phyloP scores from a whole-genome alignment of 2,329 filamentous ascomycete genomes.

The Phialophora expanda region DNA sequence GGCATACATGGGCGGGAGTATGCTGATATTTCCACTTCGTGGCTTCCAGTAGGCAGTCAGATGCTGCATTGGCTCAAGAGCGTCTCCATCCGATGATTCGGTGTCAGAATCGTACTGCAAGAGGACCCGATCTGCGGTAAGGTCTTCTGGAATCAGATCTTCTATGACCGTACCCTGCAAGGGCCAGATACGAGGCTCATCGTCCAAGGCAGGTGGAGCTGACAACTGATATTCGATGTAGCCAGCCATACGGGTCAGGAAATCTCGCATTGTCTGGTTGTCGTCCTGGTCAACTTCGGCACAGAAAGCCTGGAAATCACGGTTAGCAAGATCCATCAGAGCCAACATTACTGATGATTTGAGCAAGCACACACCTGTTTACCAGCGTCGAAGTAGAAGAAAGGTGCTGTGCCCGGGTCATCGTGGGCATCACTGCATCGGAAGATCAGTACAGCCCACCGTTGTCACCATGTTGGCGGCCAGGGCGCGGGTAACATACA shows the following conservation, averaged over 20 bases:
- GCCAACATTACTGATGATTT: neutral
- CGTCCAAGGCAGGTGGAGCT: slow-evolving; percentile 21
- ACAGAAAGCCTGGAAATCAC: slow-evolving; percentile 26
- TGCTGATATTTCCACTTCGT: slow-evolving; percentile 31
- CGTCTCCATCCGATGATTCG: slow-evolving; percentile 33
- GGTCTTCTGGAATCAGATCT: slow-evolving; percentile 26
- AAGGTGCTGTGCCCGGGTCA: slow-evolving; percentile 28
- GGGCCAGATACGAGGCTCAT: slow-evolving; percentile 29
- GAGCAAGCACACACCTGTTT: slow-evolving; percentile 19
- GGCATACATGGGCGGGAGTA: slow-evolving; percentile 34
- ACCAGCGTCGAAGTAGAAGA: slow-evolving; percentile 30
- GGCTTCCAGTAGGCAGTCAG: slow-evolving; percentile 36
- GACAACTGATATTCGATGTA: slow-evolving; percentile 30
- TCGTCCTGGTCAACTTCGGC: slow-evolving; percentile 31
- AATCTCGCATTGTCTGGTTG: slow-evolving; percentile 19
- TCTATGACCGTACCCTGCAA: slow-evolving; percentile 28
- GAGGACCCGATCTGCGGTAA: slow-evolving; percentile 8
- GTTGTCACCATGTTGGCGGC: neutral
- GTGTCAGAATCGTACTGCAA: slow-evolving; percentile 33
- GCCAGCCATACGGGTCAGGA: slow-evolving; percentile 28
- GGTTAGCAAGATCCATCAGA: slow-evolving; percentile 19
- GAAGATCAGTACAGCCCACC: neutral
- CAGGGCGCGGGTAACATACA: slow-evolving; percentile 14
- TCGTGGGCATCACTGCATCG: slow-evolving; percentile 26
- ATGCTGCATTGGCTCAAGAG: slow-evolving; percentile 27